Percentiles rank a stretch among this genome's conserved stretches.
Evolutionary conservation across 2,329 filamentous ascomycete genomes (phyloP).

Genomic region (Cladosporium colombiae): DNA sequence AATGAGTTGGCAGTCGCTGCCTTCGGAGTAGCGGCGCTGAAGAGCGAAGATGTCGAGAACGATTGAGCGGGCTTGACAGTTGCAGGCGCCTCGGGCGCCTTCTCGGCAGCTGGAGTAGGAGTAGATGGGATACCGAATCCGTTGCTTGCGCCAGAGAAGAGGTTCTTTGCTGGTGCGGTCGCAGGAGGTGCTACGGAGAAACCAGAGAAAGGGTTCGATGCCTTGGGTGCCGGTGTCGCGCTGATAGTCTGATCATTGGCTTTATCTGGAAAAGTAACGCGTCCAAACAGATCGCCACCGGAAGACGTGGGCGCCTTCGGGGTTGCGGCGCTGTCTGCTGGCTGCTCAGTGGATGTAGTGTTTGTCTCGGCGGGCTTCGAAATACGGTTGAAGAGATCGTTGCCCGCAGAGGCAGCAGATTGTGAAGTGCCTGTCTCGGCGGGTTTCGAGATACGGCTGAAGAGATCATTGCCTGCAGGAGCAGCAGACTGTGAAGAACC

Average conservation of each 20-base stretch:
- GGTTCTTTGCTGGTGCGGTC: slow-evolving; percentile 19
- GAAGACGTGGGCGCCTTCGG: slow-evolving; percentile 13
- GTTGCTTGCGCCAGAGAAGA: slow-evolving; percentile 13
- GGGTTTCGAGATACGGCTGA: slow-evolving; percentile 23
- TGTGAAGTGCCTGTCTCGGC: slow-evolving; percentile 4
- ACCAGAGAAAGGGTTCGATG: slow-evolving; percentile 14
- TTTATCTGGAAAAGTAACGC: slow-evolving; percentile 14
- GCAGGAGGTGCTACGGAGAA: slow-evolving; percentile 19
- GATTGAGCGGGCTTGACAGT: slow-evolving; percentile 11
- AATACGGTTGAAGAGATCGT: slow-evolving; percentile 24
- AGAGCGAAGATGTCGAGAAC: slow-evolving; percentile 8
- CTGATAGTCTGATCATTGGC: slow-evolving; percentile 11
- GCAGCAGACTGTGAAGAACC: slow-evolving; percentile 16
- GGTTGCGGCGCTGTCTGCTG: background rate
- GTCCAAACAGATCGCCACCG: slow-evolving; percentile 17
- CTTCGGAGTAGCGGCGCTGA: slow-evolving; percentile 11
- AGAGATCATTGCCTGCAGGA: slow-evolving; percentile 22
- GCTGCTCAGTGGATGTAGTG: background rate
- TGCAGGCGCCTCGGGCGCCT: background rate
- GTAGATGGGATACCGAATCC: slow-evolving; percentile 8
- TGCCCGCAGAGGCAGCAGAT: slow-evolving; percentile 12
- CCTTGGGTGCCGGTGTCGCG: slow-evolving; percentile 16
- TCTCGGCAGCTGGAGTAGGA: slow-evolving; percentile 12
- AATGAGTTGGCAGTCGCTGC: slow-evolving; percentile 20
- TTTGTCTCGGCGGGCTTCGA: slow-evolving; percentile 16